Conservation (phyloP, 2,329 filamentous ascomycete genomes). For the Colletotrichum sp. region DNA sequence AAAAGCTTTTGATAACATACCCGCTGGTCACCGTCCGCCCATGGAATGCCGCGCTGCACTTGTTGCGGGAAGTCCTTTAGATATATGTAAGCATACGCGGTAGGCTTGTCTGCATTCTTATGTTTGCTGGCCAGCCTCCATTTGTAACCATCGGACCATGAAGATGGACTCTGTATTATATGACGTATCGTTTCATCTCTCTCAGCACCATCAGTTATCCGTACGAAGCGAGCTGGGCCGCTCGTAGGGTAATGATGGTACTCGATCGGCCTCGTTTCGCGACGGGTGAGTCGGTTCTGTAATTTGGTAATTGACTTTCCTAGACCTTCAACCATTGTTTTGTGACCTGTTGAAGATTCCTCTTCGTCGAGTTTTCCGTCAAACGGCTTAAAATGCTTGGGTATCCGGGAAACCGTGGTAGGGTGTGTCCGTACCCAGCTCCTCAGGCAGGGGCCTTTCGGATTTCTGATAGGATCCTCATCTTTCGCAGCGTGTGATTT, state of each 20-base stretch:
- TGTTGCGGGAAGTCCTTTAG: neutral
- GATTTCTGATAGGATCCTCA: neutral
- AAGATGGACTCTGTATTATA: no score
- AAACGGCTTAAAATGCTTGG: neutral
- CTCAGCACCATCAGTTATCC: neutral
- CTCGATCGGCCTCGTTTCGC: neutral
- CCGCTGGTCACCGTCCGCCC: neutral
- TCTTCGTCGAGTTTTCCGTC: rapidly evolving
- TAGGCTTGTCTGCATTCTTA: neutral
- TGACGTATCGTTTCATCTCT: neutral
- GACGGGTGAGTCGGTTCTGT: neutral
- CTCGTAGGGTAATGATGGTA: neutral
- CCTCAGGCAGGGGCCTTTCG: neutral
- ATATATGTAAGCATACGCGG: neutral
- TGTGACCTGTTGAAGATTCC: neutral
- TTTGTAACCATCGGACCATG: neutral
- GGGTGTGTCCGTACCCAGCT: neutral
- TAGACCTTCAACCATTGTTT: neutral
- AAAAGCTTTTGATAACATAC: neutral
- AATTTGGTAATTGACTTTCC: neutral
- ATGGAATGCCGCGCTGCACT: neutral
- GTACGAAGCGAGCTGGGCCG: neutral
- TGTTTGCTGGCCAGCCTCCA: neutral
- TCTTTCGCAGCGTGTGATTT: neutral
- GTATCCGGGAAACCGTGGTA: neutral